These are phyloP conservation scores for Pycnococcus provasolii DNA, from an alignment of 139 green algal genomes.

Conservation along the genomic window DNA sequence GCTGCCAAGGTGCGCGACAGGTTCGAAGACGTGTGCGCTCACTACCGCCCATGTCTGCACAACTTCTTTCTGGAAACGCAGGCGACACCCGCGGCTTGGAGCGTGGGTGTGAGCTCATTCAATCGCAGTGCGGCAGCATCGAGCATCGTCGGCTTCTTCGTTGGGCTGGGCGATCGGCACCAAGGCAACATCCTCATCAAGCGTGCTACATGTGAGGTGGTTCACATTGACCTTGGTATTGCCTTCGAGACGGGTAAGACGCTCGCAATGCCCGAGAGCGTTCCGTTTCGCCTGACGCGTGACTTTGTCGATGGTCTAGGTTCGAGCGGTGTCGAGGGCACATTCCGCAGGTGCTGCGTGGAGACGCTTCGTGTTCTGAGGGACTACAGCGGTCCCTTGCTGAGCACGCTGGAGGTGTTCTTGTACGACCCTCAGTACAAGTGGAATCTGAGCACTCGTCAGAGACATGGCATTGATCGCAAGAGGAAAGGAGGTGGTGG, in stretches of 20 bases:
- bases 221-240: constrained; percentile 97
- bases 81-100: constrained; percentile 54
- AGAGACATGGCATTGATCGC: too few relatives aligned
- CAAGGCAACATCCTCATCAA: constrained; percentile 85
- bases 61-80: constrained; percentile 91
- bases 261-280: constrained; percentile 77
- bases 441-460: constrained; percentile 37
- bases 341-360: constrained; percentile 82
- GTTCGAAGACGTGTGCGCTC: constrained; percentile 40
- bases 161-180: constrained; percentile 87
- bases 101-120: constrained; percentile 59
- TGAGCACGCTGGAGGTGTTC: constrained; percentile 53
- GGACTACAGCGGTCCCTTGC: constrained; percentile 23
- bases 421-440: constrained; percentile 87
- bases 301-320: constrained; percentile 94
- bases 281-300: constrained; percentile 87
- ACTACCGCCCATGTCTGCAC: constrained; percentile 69
- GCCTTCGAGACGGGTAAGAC: constrained; percentile 85
- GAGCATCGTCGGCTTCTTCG: constrained; percentile 73
- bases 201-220: constrained; percentile 59
- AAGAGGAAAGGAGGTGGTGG: too few relatives aligned
- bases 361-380: constrained; percentile 57
- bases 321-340: constrained; percentile 66
- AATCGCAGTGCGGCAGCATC: constrained; percentile 66
- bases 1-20: not conserved